phyloP scores from a whole-genome alignment of 352 stramenopile genomes.

The Pythium vanterpoolii region DNA sequence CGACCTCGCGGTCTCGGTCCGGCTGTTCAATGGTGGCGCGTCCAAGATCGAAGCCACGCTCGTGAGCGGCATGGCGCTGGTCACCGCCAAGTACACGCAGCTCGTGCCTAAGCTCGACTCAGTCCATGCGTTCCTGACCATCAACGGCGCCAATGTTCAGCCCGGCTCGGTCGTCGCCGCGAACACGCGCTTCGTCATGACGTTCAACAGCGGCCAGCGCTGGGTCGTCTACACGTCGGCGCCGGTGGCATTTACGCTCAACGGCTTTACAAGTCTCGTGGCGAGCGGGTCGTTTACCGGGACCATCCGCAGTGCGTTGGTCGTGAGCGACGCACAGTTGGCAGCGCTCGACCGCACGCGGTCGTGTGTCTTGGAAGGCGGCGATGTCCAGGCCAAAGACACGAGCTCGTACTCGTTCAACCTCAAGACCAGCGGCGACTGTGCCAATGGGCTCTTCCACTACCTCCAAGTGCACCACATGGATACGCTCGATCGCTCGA shows the following conservation, averaged over 20 bases:
- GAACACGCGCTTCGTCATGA: conserved; percentile 41
- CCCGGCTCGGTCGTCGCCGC: too few species aligned
- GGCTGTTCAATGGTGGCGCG: conserved; percentile 27
- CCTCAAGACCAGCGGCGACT: conserved; percentile 57
- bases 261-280: conserved; percentile 31
- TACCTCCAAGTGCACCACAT: conserved; percentile 59
- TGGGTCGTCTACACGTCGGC: conserved; percentile 64
- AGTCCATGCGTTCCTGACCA: too few species aligned
- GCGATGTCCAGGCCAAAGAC: conserved; percentile 40
- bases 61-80: conserved; percentile 66
- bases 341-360: conserved; percentile 35
- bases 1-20: conserved; percentile 51
- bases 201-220: conserved; percentile 41
- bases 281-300: conserved; percentile 30
- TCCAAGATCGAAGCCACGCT: conserved; percentile 44
- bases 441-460: conserved; percentile 49
- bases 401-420: conserved; percentile 49
- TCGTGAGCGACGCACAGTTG: conserved; percentile 12
- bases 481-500: conserved; percentile 48
- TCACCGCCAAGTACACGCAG: conserved; percentile 48
- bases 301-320: conserved; percentile 3
- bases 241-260: conserved; percentile 30
- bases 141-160: not conserved
- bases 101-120: too few species aligned
- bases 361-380: conserved; percentile 43